Percentiles rank a stretch among this genome's conserved stretches.
These are phyloP conservation scores for Pseudopithomyces chartarum DNA, from an alignment of 2,329 filamentous ascomycete species.

Conservation along the genomic window DNA sequence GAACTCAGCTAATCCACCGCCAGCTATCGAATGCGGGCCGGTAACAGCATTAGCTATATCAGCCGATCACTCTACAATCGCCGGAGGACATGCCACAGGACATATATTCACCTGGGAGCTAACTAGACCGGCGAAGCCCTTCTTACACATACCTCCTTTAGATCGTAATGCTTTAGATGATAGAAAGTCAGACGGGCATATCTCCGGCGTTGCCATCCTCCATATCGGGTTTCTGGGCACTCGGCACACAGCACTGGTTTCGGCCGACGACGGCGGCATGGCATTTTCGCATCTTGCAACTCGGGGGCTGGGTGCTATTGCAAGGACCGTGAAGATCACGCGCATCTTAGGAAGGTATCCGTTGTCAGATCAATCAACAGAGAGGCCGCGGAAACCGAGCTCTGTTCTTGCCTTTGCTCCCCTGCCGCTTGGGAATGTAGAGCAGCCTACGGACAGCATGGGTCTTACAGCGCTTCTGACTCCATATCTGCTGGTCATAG, in stretches of 20 bases:
- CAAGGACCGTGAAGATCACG: constrained; percentile 84
- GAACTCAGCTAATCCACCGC: constrained; percentile 35
- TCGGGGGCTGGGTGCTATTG: constrained; percentile 84
- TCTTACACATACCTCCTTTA: constrained; percentile 82
- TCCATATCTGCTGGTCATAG: constrained; percentile 92
- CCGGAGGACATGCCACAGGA: constrained; percentile 85
- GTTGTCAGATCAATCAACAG: constrained; percentile 63
- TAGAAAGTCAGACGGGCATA: constrained; percentile 78
- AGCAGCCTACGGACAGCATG: constrained; percentile 83
- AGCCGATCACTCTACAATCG: constrained; percentile 90
- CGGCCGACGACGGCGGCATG: constrained; percentile 94
- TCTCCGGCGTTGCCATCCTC: constrained; percentile 76
- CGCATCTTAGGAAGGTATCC: constrained; percentile 92
- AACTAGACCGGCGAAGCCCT: constrained; percentile 78
- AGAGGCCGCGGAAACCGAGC: constrained; percentile 82
- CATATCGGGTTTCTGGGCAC: constrained; percentile 96
- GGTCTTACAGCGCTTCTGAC: constrained; percentile 95
- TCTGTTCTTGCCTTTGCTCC: constrained; percentile 92
- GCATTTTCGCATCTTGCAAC: constrained; percentile 97
- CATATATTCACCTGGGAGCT: constrained; percentile 98
- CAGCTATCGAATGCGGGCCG: constrained; percentile 87
- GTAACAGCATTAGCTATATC: constrained; percentile 89
- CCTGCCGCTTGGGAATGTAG: constrained; percentile 90
- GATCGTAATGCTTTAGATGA: constrained; percentile 68
- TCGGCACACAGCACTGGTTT: constrained; percentile 90